Base-by-base conservation (phyloP, 106 monocot genomes). In the Cymbidium sinense region DNA sequence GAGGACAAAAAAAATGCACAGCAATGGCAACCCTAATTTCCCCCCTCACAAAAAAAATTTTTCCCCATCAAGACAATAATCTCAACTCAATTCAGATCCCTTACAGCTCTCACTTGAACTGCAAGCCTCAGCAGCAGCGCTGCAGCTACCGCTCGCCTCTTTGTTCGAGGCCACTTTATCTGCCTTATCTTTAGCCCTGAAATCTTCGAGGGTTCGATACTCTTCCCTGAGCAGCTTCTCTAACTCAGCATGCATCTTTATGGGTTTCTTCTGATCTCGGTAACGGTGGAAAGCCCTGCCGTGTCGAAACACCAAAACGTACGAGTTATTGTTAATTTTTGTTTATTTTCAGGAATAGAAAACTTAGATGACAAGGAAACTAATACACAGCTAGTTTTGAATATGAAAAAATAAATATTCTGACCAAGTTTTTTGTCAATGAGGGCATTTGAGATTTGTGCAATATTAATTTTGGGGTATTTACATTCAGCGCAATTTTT, bases 201-300 rank as follows among this genome's bases (percentile, higher is more conserved):
- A 95, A 73, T 95, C 84, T 4, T 95, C 85, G 19, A 99, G 20
- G 76, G 84, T 84, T 25, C 75, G 84, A 47, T 86, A 98, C 20
- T 98, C 98, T 62, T 95, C 94, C 70, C 34, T 87, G 10, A 99
- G 82, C 28, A 99, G 83, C 81, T 81, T 86, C 0, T 92, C 95
- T 80, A 99, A 74, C 79, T 92, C 92, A 15, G 86, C 86, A 31
- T 93, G 75, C 78, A 87, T 94, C 69, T 78, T 85, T 50, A 95
- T 34, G 50, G 88, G 90, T 50, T 85, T 75, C 7, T 43, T 78
- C 11, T 64, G 35, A 39, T 86, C 82, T 4, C 93, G 84, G 61
- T 77, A 96, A 76, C 91, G 90, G 77, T 96, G 96, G 75, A 96
- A 94, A 36, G 96, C 93, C 96, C 96, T 96, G 74, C 25, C 61